Percentiles rank a stretch among this genome's conserved stretches.
Evolutionary conservation across 73 alveolate species (phyloP).

Genomic region (Blepharisma japonicum): DNA sequence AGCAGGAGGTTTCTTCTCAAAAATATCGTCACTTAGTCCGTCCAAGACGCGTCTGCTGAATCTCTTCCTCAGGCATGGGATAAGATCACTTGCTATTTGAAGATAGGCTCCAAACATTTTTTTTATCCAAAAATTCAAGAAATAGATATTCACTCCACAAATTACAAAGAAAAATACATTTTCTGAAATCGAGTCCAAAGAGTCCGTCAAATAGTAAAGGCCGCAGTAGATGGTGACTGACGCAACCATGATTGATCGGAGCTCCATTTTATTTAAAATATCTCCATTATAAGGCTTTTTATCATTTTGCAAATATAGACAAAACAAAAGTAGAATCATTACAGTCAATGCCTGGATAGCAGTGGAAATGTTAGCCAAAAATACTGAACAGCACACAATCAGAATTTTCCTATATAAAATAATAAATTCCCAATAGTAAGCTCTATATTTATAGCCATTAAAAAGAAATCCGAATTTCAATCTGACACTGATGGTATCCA

Average conservation of each 20-base stretch:
- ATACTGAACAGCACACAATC: constrained; percentile 26
- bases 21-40: too few species aligned
- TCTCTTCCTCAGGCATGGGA: too few species aligned
- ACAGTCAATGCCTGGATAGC: constrained; percentile 27
- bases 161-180: constrained; percentile 43
- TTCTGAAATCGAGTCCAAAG: constrained; percentile 30
- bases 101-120: background rate
- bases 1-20: too few species aligned
- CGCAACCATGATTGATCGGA: constrained; percentile 19
- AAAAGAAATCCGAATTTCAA: constrained; percentile 65
- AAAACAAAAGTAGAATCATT: background rate
- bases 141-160: constrained; percentile 34
- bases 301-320: constrained; percentile 1
- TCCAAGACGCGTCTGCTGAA: too few species aligned
- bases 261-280: constrained; percentile 6
- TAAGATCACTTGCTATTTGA: too few species aligned
- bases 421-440: constrained; percentile 63
- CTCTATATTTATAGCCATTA: constrained; percentile 54
- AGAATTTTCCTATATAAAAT: constrained; percentile 35
- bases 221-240: constrained; percentile 63
- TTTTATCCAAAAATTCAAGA: background rate
- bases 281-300: background rate
- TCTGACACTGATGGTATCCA: constrained; percentile 33
- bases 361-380: background rate
- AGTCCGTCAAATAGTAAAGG: constrained; percentile 35